Evolutionary conservation across 441 rosid genomes (phyloP).

Genomic region (Croton laevigatus): DNA sequence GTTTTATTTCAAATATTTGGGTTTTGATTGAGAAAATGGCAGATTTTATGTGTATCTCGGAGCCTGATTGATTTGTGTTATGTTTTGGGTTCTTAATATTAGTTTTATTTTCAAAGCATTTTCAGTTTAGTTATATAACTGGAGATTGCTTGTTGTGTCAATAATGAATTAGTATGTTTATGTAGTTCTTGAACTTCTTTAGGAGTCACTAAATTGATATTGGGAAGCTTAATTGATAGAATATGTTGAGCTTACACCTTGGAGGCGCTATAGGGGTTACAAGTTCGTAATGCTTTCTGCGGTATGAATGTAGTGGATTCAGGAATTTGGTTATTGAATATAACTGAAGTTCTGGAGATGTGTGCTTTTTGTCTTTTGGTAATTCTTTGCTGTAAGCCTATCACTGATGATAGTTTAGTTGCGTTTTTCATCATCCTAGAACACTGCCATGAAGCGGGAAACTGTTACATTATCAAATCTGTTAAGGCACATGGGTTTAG

Average conservation of each 20-base stretch:
- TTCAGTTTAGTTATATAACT: neutral
- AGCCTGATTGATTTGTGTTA: too few relatives aligned
- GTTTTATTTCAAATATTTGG: too few relatives aligned
- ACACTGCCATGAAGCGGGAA: neutral
- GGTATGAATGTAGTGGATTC: neutral
- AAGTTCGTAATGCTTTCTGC: constrained; percentile 1
- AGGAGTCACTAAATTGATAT: neutral
- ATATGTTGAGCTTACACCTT: neutral
- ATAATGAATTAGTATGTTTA: neutral
- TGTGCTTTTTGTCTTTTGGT: neutral
- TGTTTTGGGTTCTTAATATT: too few relatives aligned
- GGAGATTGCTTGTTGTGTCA: neutral
- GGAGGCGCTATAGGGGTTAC: neutral
- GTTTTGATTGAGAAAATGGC: too few relatives aligned
- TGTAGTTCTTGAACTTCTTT: neutral
- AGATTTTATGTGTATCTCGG: too few relatives aligned
- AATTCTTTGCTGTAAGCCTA: neutral
- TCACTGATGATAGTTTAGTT: neutral
- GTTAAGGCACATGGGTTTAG: neutral
- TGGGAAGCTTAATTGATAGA: neutral
- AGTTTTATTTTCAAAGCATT: too few relatives aligned
- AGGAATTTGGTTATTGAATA: neutral
- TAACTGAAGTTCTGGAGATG: neutral
- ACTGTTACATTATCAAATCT: neutral
- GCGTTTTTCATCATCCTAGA: neutral